Evolutionary conservation across 331 rosid genomes (phyloP).

Genomic region (Acacia pycnantha): DNA sequence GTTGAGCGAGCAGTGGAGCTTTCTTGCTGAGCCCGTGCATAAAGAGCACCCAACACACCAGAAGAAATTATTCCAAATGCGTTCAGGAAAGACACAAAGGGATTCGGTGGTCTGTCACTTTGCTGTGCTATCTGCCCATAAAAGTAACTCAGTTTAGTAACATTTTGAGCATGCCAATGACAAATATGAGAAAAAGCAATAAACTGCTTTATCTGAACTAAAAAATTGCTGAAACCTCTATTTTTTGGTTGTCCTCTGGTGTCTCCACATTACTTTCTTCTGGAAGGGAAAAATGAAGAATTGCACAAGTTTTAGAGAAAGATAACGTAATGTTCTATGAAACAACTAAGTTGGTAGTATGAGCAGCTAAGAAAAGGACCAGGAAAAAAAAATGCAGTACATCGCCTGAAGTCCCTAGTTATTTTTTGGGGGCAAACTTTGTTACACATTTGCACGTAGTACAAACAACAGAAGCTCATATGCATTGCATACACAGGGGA

Average conservation of each 20-base stretch:
- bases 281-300: constrained; percentile 41
- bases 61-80: constrained; percentile 65
- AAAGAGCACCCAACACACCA: constrained; percentile 76
- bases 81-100: constrained; percentile 44
- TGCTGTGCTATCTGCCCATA: constrained; percentile 49
- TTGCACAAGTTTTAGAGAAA: constrained; percentile 16
- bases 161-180: constrained; percentile 17
- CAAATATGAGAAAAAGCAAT: constrained; percentile 23
- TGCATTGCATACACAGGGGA: neutral
- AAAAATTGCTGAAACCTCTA: constrained; percentile 61
- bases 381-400: constrained; percentile 14
- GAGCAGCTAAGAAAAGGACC: neutral
- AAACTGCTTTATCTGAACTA: constrained; percentile 28
- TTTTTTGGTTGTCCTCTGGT: constrained; percentile 47
- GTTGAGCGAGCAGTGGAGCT: constrained; percentile 46
- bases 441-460: neutral
- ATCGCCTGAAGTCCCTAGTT: neutral
- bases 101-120: constrained; percentile 42
- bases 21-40: constrained; percentile 64
- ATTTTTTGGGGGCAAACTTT: neutral
- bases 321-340: neutral
- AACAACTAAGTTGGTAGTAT: neutral
- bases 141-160: constrained; percentile 38
- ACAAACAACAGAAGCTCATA: neutral
- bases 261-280: constrained; percentile 57